Base-by-base conservation (phyloP, 2,329 filamentous ascomycete genomes). In the Penicillium sp. region DNA sequence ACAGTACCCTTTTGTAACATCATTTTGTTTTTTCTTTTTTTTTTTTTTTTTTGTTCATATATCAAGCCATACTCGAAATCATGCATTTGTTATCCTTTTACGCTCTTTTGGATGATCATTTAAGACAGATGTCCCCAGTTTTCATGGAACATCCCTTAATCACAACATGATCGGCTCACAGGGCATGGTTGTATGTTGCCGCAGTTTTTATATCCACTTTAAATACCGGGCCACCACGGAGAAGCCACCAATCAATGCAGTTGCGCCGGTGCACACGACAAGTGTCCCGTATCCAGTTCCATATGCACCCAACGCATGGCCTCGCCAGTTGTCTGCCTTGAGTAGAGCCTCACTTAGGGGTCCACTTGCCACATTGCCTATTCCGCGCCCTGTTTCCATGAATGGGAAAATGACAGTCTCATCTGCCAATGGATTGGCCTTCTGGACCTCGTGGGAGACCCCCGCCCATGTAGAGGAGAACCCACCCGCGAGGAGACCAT, bases 401-500 rank as follows among this genome's bases (percentile, higher is more conserved):
- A 65, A 66, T 10, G 63, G 61, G 34, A 65, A 66, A 3, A 66
- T 65, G 8, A 66, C 62, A 9, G 59, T 60, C 3, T 48, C 45
- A 34, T 65, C 62, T 4, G 62, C 46, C 7, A n/a, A 37, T 3
- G 62, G 59, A 14, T 61, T 65, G 1, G 59, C 55, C 4, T 44
- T 52, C 26, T 61, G 56, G 7, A 66, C 56, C 38, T 65, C 61
- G 11, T 59, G 46, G 2, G 62, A 56, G 14, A 65, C 55, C 2
- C 63, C 61, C 2, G 63, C 57, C 63, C 63, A 66, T 24, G 63
- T 65, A 10, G 62, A 62, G 1, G 63, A 63, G 35, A 61, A 66
- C 0, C 61, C 62, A 10, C 62, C 63, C 0, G 63, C 63, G 2
- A 63, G 48, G 0, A 66, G 51, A 5, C 62, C 63, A 22, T 65